These are phyloP conservation scores for Uncinocarpus reesii DNA, from an alignment of 2,329 filamentous ascomycete species.

Conservation along the genomic window DNA sequence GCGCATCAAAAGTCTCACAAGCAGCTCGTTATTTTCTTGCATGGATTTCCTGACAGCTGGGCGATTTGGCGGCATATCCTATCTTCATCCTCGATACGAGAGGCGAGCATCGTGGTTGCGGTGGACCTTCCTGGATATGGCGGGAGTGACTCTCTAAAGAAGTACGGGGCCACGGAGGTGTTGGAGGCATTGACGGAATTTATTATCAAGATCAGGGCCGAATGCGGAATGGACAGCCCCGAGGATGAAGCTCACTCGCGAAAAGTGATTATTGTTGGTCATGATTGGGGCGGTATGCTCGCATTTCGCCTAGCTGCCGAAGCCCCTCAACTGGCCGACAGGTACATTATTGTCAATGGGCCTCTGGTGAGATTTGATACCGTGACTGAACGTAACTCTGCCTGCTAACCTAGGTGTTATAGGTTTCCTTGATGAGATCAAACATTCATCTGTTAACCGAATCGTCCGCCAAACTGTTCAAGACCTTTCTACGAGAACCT, in stretches of 20 bases:
- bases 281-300: conserved; percentile 48
- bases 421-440: conserved; percentile 36
- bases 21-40: conserved; percentile 45
- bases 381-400: neutral
- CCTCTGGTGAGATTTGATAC: conserved; percentile 37
- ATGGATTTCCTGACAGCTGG: conserved; percentile 52
- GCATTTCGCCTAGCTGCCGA: conserved; percentile 49
- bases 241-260: conserved; percentile 26
- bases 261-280: conserved; percentile 42
- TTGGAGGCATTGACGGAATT: conserved; percentile 46
- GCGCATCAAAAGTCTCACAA: conserved; percentile 18
- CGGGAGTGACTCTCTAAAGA: conserved; percentile 44
- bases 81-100: conserved; percentile 29
- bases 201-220: conserved; percentile 41
- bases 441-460: conserved; percentile 35
- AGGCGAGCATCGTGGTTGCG: conserved; percentile 41
- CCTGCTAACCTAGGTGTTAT: neutral
- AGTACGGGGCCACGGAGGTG: conserved; percentile 43
- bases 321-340: conserved; percentile 45
- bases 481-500: conserved; percentile 39
- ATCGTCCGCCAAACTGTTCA: conserved; percentile 42
- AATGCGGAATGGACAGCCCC: conserved; percentile 34
- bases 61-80: conserved; percentile 45
- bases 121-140: conserved; percentile 51
- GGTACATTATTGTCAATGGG: conserved; percentile 46